Evolutionary conservation across 495 filamentous ascomycete genomes (phyloP).

Genomic region (Aspergillus haitiensis): DNA sequence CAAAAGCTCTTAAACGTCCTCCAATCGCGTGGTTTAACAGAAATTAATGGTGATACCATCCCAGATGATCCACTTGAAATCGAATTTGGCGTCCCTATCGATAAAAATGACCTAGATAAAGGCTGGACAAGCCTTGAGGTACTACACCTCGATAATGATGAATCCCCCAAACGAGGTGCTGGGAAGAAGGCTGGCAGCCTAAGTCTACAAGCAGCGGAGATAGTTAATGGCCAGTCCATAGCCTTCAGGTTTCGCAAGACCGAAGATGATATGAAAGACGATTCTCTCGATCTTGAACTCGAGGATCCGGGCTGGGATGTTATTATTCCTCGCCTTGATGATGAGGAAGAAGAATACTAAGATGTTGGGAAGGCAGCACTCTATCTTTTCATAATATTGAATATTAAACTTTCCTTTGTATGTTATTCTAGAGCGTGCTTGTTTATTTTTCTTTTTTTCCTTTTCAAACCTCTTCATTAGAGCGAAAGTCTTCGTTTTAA

Average conservation of each 20-base stretch:
- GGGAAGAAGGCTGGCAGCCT: conserved; percentile 41
- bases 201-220: conserved; percentile 49
- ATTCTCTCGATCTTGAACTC: conserved; percentile 41
- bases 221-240: conserved; percentile 59
- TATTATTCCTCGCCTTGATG: conserved; percentile 59
- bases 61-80: conserved; percentile 52
- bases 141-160: conserved; percentile 38
- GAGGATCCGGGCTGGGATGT: conserved; percentile 65
- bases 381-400: neutral
- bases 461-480: neutral
- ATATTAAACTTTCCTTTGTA: neutral
- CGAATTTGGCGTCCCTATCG: conserved; percentile 53
- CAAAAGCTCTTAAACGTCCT: conserved; percentile 60
- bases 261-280: conserved; percentile 19
- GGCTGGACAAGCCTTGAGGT: conserved; percentile 57
- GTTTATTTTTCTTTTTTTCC: neutral
- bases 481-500: too few relatives aligned
- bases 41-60: conserved; percentile 48
- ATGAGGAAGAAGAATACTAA: conserved; percentile 43
- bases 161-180: conserved; percentile 43
- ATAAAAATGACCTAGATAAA: conserved; percentile 54
- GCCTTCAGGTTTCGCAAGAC: conserved; percentile 65
- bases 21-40: conserved; percentile 39
- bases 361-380: neutral
- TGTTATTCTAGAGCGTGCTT: neutral